Evolutionary conservation across 306 rosid genomes (phyloP).

Genomic region (Sesbania bispinosa): DNA sequence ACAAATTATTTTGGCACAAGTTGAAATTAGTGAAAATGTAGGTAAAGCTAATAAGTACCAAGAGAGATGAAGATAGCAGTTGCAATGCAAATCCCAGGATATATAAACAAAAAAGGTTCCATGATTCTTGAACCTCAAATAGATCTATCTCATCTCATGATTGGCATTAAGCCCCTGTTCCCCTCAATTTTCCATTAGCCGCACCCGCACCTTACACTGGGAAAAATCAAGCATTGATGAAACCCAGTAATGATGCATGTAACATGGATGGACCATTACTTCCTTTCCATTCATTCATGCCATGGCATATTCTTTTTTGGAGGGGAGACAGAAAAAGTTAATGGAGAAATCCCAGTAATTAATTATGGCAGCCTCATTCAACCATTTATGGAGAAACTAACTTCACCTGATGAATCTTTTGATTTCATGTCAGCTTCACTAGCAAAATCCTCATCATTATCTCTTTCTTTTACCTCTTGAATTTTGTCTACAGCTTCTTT

Average conservation of each 20-base stretch:
- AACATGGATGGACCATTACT: not conserved
- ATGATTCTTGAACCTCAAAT: conserved; percentile 21
- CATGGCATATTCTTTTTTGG: not conserved
- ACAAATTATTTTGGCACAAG: not conserved
- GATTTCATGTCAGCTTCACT: conserved; percentile 30
- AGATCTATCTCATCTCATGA: not conserved
- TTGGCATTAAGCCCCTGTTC: not conserved
- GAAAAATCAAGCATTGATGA: not conserved
- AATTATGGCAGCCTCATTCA: not conserved
- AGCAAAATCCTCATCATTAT: not conserved
- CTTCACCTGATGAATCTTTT: conserved; percentile 28
- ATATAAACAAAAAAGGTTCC: not conserved
- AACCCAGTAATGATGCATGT: not conserved
- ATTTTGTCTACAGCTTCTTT: conserved; percentile 58
- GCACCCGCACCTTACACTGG: not conserved
- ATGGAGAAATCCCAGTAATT: not conserved
- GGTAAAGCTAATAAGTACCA: not conserved
- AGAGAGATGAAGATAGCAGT: not conserved
- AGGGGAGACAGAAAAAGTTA: not conserved
- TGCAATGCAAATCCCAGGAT: not conserved
- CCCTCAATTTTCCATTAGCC: not conserved
- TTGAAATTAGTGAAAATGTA: not conserved
- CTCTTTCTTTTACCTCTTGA: conserved; percentile 51
- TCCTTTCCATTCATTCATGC: not conserved
- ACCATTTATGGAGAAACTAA: conserved; percentile 23